These are phyloP conservation scores for Botryosphaeria agaves DNA, from an alignment of 2,329 filamentous ascomycete genomes.

Conservation along the genomic window DNA sequence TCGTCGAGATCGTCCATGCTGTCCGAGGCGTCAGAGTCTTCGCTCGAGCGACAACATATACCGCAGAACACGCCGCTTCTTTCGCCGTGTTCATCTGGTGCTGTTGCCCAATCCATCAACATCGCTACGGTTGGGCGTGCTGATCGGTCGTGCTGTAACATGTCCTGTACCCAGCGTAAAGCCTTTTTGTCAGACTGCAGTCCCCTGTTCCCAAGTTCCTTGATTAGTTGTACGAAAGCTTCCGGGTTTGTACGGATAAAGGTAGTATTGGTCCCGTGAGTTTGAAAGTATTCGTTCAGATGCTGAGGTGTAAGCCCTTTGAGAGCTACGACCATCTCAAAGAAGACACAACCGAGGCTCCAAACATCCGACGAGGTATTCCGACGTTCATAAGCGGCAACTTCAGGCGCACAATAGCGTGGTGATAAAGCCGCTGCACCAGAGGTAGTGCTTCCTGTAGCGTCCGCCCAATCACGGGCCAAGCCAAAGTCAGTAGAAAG, in stretches of 20 bases:
- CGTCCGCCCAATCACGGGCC: conserved; percentile 6
- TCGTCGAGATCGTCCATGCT: background rate
- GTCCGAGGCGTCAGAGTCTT: conserved; percentile 2
- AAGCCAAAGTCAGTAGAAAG: conserved; percentile 14
- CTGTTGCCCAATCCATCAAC: conserved; percentile 1
- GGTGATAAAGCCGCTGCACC: conserved; percentile 4
- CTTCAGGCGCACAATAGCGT: conserved; percentile 11
- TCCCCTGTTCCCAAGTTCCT: conserved; percentile 1
- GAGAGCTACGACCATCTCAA: conserved; percentile 6
- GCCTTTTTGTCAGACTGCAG: background rate
- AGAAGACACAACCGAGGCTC: conserved; percentile 10
- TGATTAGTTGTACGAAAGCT: background rate
- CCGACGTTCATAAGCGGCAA: conserved; percentile 6
- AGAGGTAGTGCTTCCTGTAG: conserved; percentile 5
- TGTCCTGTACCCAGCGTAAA: conserved; percentile 1
- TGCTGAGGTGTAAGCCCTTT: background rate
- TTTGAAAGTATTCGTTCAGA: conserved; percentile 1
- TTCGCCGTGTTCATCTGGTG: conserved; percentile 1
- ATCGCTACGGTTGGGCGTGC: conserved; percentile 1
- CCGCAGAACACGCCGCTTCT: conserved; percentile 6
- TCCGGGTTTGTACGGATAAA: conserved; percentile 1
- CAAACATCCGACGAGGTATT: conserved; percentile 9
- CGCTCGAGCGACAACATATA: conserved; percentile 7
- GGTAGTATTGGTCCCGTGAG: background rate
- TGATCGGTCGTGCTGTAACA: conserved; percentile 1